Conservation (phyloP, 2,329 filamentous ascomycete species). For the Calonectria naviculata region DNA sequence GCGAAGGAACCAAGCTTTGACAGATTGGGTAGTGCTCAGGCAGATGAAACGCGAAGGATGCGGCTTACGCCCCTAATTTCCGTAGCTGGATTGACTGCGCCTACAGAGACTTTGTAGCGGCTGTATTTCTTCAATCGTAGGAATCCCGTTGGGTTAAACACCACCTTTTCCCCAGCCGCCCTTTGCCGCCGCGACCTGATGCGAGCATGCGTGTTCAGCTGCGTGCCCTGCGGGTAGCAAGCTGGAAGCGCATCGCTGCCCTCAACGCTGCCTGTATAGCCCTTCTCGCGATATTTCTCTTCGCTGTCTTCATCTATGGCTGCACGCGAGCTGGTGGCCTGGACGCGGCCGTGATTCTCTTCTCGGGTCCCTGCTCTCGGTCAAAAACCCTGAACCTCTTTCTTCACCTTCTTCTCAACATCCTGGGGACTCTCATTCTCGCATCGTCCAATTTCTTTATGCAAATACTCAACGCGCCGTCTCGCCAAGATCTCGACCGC, state of each 20-base stretch:
- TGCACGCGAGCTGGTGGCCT: neutral
- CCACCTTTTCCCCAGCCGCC: neutral
- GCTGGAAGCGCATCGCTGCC: neutral
- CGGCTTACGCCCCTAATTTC: neutral
- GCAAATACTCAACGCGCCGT: neutral
- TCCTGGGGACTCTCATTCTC: slow-evolving; percentile 3
- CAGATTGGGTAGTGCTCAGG: neutral
- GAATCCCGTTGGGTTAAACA: neutral
- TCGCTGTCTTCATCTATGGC: neutral
- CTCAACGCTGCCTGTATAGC: neutral
- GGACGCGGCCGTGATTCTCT: neutral
- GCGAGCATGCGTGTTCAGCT: neutral
- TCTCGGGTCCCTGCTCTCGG: neutral
- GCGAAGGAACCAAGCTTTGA: neutral
- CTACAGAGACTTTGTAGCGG: neutral
- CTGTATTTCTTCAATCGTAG: neutral
- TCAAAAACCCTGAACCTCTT: neutral
- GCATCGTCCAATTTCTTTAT: slow-evolving; percentile 13
- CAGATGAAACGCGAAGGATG: neutral
- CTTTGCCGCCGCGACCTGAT: neutral
- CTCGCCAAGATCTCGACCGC: neutral
- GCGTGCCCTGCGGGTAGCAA: neutral
- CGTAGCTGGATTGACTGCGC: neutral
- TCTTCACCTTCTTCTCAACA: slow-evolving; percentile 8
- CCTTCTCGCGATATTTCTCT: neutral